Conservation (phyloP, 106 monocot genomes). For the Platanthera zijinensis region DNA sequence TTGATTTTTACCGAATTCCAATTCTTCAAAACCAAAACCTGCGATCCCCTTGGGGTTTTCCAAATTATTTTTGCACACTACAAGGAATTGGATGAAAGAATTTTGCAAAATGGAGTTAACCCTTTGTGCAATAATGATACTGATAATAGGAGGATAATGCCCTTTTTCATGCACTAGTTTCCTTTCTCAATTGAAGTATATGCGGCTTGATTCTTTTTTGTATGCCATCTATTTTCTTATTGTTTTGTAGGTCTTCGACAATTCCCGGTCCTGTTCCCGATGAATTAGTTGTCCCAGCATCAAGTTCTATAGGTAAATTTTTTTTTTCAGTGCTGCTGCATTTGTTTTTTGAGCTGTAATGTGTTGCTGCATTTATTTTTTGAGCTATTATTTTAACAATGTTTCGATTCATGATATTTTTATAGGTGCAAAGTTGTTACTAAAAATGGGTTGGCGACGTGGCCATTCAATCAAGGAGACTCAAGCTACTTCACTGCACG, state of each 20-base stretch:
- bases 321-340: background rate
- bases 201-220: background rate
- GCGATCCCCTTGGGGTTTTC: no score
- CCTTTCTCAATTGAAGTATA: background rate
- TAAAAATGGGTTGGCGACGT: conserved; percentile 97
- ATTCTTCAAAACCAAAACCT: no score
- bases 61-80: no score
- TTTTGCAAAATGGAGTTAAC: no score
- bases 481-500: conserved; percentile 53
- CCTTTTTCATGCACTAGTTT: background rate
- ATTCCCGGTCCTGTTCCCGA: conserved; percentile 96
- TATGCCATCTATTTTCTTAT: background rate
- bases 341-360: background rate
- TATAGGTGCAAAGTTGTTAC: conserved; percentile 67
- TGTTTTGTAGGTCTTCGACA: conserved; percentile 68
- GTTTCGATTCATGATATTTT: conserved; percentile 4
- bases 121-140: background rate
- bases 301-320: conserved; percentile 74
- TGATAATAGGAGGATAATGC: background rate
- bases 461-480: conserved; percentile 77
- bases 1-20: no score
- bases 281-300: conserved; percentile 77
- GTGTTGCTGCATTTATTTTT: background rate
- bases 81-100: no score
- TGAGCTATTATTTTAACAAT: background rate